Evolutionary conservation across 441 rosid genomes (phyloP), one percentile per base, ranked within the genome.

Genomic region (Cnidoscolus chayamansa): DNA sequence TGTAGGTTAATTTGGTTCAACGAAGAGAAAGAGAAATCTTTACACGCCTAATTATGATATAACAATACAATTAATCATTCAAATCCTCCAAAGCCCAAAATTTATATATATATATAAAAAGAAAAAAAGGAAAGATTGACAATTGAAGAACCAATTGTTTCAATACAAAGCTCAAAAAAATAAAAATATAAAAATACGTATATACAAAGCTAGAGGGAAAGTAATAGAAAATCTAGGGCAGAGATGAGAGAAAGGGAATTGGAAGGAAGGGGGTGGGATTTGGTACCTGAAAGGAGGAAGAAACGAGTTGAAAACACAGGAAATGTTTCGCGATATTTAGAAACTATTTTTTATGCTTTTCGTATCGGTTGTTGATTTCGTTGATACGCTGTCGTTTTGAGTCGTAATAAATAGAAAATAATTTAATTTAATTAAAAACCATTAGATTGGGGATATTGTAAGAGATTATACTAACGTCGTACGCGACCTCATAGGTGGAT

Each of bases 261-360:
- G 19, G n/a, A 56, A 25, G 25, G 25, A 25, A 25, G 25, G 5
- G 58, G 67, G 67, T 48, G 45, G 71, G 43, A 61, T 72, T 40
- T 62, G 77, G 69, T 56, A 83, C 81, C 86, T 81, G 82, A 67
- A 68, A 81, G 45, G 63, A 72, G 53, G 75, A 70, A 54, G 63
- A 76, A 71, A 40, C 57, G 54, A 58, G 49, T 55, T 50, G 70
- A 72, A 74, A 80, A 66, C 54, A 50, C 15, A 75, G 25, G 25
- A 60, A 64, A 30, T 64, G 74, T 53, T 45, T 59, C 60, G 60
- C 73, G 75, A 65, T n/a, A 63, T 65, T 19, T 51, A 50, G 73
- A 60, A 73, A 74, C 49, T 63, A 63, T 25, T 17, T 71, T 63
- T 74, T 76, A 67, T 72, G 47, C 59, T 49, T 67, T 66, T 51